These are phyloP conservation scores for Metschnikowia santaceciliae DNA, from an alignment of 805 yeast genomes.

Conservation along the genomic window DNA sequence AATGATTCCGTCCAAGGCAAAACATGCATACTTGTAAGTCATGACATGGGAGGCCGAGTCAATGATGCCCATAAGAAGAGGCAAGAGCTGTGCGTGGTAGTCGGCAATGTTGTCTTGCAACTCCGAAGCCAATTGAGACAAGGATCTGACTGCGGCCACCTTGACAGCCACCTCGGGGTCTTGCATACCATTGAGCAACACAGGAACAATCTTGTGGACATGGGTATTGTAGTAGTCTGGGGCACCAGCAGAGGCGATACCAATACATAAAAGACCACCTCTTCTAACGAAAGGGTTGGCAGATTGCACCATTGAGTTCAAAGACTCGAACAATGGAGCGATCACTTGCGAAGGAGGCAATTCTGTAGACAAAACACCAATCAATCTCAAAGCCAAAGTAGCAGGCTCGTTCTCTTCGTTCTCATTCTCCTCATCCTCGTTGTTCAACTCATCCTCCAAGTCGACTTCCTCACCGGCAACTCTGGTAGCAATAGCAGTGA, in stretches of 20 bases:
- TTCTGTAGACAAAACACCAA: constrained; percentile 74
- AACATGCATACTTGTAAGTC: constrained; percentile 86
- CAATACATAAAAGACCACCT: constrained; percentile 78
- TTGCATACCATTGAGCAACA: constrained; percentile 70
- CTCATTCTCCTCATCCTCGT: constrained; percentile 86
- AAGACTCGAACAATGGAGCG: constrained; percentile 65
- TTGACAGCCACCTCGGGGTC: constrained; percentile 72
- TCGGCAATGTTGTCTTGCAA: constrained; percentile 82
- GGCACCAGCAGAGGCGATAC: constrained; percentile 85
- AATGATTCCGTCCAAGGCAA: constrained; percentile 85
- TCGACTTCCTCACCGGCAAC: constrained; percentile 76
- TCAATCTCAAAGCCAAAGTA: constrained; percentile 71
- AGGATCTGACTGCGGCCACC: constrained; percentile 80
- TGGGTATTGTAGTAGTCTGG: constrained; percentile 87
- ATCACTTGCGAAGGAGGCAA: constrained; percentile 93
- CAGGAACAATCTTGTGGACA: constrained; percentile 66
- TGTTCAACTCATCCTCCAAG: constrained; percentile 70
- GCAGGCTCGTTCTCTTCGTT: constrained; percentile 86
- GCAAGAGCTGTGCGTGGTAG: constrained; percentile 77
- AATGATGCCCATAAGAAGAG: constrained; percentile 80
- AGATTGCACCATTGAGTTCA: constrained; percentile 47
- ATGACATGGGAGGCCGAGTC: constrained; percentile 79
- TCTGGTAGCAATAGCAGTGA: constrained; percentile 68
- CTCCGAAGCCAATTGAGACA: constrained; percentile 75
- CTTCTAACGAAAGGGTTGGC: constrained; percentile 75